phyloP scores from a whole-genome alignment of 441 rosid species.

The Melastoma candidum region DNA sequence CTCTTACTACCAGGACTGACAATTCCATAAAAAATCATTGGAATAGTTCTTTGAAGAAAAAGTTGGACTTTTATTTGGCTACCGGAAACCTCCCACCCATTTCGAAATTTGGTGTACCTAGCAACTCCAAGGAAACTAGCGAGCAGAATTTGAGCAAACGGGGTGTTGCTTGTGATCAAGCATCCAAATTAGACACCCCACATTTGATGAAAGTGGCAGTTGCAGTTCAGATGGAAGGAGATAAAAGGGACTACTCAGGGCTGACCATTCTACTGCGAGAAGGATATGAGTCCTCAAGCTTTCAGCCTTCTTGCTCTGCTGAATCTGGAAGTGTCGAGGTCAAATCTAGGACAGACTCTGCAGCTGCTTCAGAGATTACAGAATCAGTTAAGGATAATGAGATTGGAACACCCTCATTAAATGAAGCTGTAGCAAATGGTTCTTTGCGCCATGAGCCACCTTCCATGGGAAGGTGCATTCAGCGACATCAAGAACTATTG shows the following conservation, averaged over 20 bases:
- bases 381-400: slow-evolving; percentile 25
- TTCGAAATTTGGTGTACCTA: slow-evolving; percentile 34
- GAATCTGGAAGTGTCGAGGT: slow-evolving; percentile 42
- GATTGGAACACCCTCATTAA: slow-evolving; percentile 18
- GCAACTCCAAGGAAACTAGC: slow-evolving; percentile 27
- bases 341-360: slow-evolving; percentile 22
- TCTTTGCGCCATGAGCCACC: slow-evolving; percentile 43
- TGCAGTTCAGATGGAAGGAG: slow-evolving; percentile 34
- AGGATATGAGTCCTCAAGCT: slow-evolving; percentile 36
- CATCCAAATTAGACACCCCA: slow-evolving; percentile 41
- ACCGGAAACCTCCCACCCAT: slow-evolving; percentile 71
- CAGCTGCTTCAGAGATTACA: slow-evolving; percentile 27
- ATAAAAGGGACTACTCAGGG: slow-evolving; percentile 37
- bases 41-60: slow-evolving; percentile 98
- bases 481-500: slow-evolving; percentile 28
- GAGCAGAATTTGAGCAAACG: slow-evolving; percentile 25
- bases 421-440: slow-evolving; percentile 40
- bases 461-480: slow-evolving; percentile 22
- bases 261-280: slow-evolving; percentile 29
- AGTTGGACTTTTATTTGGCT: slow-evolving; percentile 57
- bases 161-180: slow-evolving; percentile 26
- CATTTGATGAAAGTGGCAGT: slow-evolving; percentile 40
- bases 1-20: slow-evolving; percentile 61
- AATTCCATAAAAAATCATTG: slow-evolving; percentile 95
- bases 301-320: slow-evolving; percentile 28